phyloP scores from a whole-genome alignment of 306 rosid genomes.

The Chamaecrista fasciculata region DNA sequence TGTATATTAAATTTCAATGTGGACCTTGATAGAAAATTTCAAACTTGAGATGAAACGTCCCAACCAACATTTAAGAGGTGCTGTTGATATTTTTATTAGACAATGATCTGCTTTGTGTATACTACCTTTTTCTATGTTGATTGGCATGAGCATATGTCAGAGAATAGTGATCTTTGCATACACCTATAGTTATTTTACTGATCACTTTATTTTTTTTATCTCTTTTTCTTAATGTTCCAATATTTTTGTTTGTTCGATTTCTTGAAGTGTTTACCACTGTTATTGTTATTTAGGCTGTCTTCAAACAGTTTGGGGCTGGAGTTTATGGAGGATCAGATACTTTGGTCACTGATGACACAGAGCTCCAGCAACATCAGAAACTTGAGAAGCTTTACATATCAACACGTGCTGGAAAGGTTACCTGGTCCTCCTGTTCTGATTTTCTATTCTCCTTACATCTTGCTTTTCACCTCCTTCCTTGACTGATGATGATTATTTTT shows the following conservation, averaged over 20 bases:
- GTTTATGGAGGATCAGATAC: slow-evolving; percentile 94
- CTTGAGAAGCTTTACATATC: slow-evolving; percentile 96
- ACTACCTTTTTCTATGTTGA: background rate
- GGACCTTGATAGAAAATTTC: too few relatives aligned
- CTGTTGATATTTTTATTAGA: background rate
- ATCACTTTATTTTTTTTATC: background rate
- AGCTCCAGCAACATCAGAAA: slow-evolving; percentile 84
- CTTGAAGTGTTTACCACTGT: slow-evolving; percentile 21
- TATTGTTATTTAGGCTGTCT: slow-evolving; percentile 70
- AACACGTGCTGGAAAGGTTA: slow-evolving; percentile 96
- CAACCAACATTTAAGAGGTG: background rate
- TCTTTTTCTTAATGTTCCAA: slow-evolving; percentile 2
- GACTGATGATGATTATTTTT: slow-evolving; percentile 19
- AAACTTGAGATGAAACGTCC: background rate
- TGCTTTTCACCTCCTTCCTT: slow-evolving; percentile 7
- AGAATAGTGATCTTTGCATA: background rate
- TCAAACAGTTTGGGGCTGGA: slow-evolving; percentile 95
- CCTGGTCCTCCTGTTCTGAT: slow-evolving; percentile 30
- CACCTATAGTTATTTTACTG: slow-evolving; percentile 1
- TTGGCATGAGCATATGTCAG: background rate
- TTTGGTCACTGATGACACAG: slow-evolving; percentile 77
- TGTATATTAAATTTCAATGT: too few relatives aligned
- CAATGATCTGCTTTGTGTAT: background rate
- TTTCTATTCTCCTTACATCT: slow-evolving; percentile 20
- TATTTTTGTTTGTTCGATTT: background rate